phyloP scores from a whole-genome alignment of 2,329 filamentous ascomycete genomes.

The Purpureocillium lavendulum region DNA sequence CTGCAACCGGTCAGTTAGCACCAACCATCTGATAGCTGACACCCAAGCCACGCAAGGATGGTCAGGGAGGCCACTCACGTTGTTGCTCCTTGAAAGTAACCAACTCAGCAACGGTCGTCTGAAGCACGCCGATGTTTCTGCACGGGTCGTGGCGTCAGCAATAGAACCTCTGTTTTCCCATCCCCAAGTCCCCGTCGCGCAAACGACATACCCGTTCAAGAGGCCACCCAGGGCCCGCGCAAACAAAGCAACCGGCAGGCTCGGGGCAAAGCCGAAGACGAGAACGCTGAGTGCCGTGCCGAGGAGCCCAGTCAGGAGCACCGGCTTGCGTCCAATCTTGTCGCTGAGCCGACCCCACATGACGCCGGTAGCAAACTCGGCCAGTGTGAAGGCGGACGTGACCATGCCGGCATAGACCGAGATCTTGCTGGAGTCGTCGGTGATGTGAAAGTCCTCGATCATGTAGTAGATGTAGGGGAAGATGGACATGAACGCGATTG shows the following conservation, averaged over 20 bases:
- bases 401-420: slow-evolving; percentile 93
- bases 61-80: slow-evolving; percentile 44
- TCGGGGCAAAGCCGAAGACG: slow-evolving; percentile 83
- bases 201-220: slow-evolving; percentile 65
- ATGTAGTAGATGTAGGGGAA: slow-evolving; percentile 99
- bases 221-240: slow-evolving; percentile 84
- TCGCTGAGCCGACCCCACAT: slow-evolving; percentile 93
- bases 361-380: slow-evolving; percentile 87
- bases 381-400: slow-evolving; percentile 91
- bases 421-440: slow-evolving; percentile 69
- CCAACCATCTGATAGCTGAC: slow-evolving; percentile 14
- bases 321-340: slow-evolving; percentile 83
- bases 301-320: slow-evolving; percentile 78
- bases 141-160: not conserved
- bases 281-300: slow-evolving; percentile 91
- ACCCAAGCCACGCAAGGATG: not conserved
- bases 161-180: not conserved
- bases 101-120: slow-evolving; percentile 91
- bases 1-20: slow-evolving; percentile 28
- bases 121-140: slow-evolving; percentile 88
- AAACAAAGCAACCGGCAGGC: slow-evolving; percentile 71
- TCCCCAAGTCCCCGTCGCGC: no score
- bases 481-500: slow-evolving; percentile 98
- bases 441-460: slow-evolving; percentile 85
- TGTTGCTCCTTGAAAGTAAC: slow-evolving; percentile 91